Percentiles rank a stretch among this genome's conserved stretches.
Evolutionary conservation across 2,329 filamentous ascomycete species (phyloP).

Genomic region (Aspergillus fructus): DNA sequence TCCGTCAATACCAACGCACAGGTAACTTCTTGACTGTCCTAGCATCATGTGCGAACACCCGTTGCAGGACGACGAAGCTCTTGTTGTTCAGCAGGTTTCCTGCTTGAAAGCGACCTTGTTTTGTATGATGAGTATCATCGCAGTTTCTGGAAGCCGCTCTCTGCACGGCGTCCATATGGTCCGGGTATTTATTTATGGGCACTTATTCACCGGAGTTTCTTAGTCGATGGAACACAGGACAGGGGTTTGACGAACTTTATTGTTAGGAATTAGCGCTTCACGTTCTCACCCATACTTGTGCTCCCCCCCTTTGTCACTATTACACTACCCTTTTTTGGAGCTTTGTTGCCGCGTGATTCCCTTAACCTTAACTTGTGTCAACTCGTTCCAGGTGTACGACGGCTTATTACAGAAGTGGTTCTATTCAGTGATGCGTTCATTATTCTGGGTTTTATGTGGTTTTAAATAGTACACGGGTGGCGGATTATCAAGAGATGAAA

Average conservation of each 20-base stretch:
- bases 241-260: conserved; percentile 13
- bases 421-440: neutral
- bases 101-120: neutral
- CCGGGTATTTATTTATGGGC: conserved; percentile 11
- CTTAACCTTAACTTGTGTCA: neutral
- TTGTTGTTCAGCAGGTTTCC: neutral
- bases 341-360: neutral
- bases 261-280: conserved; percentile 7
- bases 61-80: neutral
- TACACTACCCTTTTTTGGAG: neutral
- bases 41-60: neutral
- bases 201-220: conserved; percentile 17
- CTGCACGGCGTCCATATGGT: conserved; percentile 16
- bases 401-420: neutral
- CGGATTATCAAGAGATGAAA: neutral
- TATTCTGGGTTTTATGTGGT: neutral
- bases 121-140: conserved; percentile 3
- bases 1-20: conserved; percentile 8
- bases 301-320: neutral
- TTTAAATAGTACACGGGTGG: neutral
- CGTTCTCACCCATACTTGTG: neutral
- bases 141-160: conserved; percentile 11
- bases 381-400: neutral
- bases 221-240: conserved; percentile 14
- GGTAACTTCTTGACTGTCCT: conserved; percentile 6